phyloP scores from a whole-genome alignment of 441 rosid species.

The Capsella rubella region DNA sequence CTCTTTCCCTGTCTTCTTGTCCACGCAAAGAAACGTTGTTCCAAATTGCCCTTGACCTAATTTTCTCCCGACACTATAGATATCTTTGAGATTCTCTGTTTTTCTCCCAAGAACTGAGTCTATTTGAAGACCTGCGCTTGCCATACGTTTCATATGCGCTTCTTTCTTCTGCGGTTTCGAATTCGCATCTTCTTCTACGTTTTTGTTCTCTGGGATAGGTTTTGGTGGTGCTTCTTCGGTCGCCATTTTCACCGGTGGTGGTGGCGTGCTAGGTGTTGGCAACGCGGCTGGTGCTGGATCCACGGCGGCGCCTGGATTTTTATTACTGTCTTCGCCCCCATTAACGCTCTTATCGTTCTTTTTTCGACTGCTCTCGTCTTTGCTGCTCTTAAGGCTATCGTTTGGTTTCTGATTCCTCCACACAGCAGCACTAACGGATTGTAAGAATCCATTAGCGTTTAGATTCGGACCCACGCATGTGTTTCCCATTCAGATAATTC shows the following conservation, averaged over 20 bases:
- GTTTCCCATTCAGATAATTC: slow-evolving; percentile 74
- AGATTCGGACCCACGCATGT: slow-evolving; percentile 82
- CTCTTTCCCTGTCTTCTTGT: slow-evolving; percentile 70
- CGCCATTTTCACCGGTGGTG: slow-evolving; percentile 62
- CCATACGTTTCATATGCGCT: slow-evolving; percentile 59
- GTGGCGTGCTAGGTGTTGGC: slow-evolving; percentile 62
- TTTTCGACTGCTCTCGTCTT: slow-evolving; percentile 40
- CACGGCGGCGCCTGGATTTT: background rate
- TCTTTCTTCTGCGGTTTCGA: slow-evolving; percentile 57
- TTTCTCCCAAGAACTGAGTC: slow-evolving; percentile 86
- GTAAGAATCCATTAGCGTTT: slow-evolving; percentile 69
- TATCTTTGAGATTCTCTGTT: slow-evolving; percentile 81
- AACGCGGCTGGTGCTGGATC: slow-evolving; percentile 39
- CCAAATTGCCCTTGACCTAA: slow-evolving; percentile 99
- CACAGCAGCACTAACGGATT: slow-evolving; percentile 75
- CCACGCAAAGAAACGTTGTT: slow-evolving; percentile 81
- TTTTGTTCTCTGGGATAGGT: slow-evolving; percentile 31
- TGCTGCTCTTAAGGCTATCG: slow-evolving; percentile 50
- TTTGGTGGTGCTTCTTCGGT: slow-evolving; percentile 43
- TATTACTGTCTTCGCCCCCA: slow-evolving; percentile 16
- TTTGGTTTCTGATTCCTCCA: slow-evolving; percentile 70
- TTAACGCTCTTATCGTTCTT: slow-evolving; percentile 41
- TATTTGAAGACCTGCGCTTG: slow-evolving; percentile 70
- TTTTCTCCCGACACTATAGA: slow-evolving; percentile 84
- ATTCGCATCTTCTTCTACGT: slow-evolving; percentile 41